Evolutionary conservation across 495 filamentous ascomycete species (phyloP).

Genomic region (Penicillium bialowiezense): DNA sequence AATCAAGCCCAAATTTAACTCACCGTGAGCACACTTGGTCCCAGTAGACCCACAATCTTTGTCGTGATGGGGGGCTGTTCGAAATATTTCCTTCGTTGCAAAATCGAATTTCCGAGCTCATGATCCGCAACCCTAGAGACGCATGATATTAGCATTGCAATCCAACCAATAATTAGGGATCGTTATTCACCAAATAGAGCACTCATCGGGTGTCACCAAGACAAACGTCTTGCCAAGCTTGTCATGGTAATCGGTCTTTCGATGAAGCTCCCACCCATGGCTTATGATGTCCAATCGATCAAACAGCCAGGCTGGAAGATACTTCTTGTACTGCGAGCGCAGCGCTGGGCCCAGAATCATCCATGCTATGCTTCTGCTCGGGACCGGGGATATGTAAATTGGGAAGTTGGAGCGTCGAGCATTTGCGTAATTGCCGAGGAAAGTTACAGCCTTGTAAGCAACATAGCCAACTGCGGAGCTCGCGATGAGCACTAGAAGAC

Average conservation of each 20-base stretch:
- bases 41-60: conserved; percentile 25
- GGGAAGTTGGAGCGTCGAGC: conserved; percentile 62
- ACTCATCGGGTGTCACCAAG: conserved; percentile 23
- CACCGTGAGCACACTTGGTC: conserved; percentile 28
- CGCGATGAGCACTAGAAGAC: too few relatives aligned
- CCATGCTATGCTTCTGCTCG: conserved; percentile 29
- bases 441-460: too few relatives aligned
- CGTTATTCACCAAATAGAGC: conserved; percentile 8
- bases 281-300: conserved; percentile 15
- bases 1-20: conserved; percentile 1
- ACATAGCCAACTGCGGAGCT: too few relatives aligned
- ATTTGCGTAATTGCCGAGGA: too few relatives aligned
- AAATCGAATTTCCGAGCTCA: conserved; percentile 1
- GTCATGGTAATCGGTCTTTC: conserved; percentile 12
- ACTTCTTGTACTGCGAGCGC: conserved; percentile 12
- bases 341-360: conserved; percentile 21
- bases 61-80: conserved; percentile 17
- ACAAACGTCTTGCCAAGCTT: conserved; percentile 21
- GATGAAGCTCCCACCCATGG: conserved; percentile 31
- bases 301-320: conserved; percentile 19
- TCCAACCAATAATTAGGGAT: background rate
- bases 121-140: too few relatives aligned
- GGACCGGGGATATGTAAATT: conserved; percentile 54
- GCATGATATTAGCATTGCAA: too few relatives aligned
- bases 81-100: conserved; percentile 32